Base-by-base conservation (phyloP, 768 basidiomycete genomes). In the Wakefieldia striispora region DNA sequence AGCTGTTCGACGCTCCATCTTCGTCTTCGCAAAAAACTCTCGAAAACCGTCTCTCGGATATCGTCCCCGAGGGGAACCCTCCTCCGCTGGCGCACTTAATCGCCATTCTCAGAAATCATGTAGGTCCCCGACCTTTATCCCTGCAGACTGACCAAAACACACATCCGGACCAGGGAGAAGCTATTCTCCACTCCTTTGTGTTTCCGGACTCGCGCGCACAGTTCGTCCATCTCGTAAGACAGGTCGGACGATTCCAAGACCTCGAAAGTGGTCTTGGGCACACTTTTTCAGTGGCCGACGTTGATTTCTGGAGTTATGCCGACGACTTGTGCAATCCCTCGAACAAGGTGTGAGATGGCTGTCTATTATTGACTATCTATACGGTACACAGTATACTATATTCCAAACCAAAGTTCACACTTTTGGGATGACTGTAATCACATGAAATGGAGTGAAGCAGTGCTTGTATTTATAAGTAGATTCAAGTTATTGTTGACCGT, bases 181-280 rank as follows among this genome's bases (percentile, higher is more conserved):
- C 76, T 3, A 68, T 92, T 38, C 65, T 90, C 35, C 72, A 67
- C 13, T 68, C 75, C 1, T 88, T 90, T 59, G 68, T 88, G 36
- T 91, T 78, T 59, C 89, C 90, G 2, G 86, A 89, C 49, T 89
- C 90, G 12, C 80, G 89, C 4, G 82, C 79, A 3, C 74, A 78
- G 46, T 83, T 91, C 46, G 55, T 87, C n/a, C 67, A 75, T 43
- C 69, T 88, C 19, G 57, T 90, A 9, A 69, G 65, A 17, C 68
- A 63, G 8, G 78, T 75, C 2, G 79, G 76, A 5, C 55, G 85
- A 4, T 58, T 77, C 16, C 40, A 50, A 17, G 66, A 68, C 17
- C 46, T 69, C 14, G 58, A 60, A 35, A 35, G 37, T 9, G 53
- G 55, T 31, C 49, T 66, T 33, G 61, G 64, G 21, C 53, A 40